Evolutionary conservation across 2,329 filamentous ascomycete genomes (phyloP).

Genomic region (Arthroderma sp.): DNA sequence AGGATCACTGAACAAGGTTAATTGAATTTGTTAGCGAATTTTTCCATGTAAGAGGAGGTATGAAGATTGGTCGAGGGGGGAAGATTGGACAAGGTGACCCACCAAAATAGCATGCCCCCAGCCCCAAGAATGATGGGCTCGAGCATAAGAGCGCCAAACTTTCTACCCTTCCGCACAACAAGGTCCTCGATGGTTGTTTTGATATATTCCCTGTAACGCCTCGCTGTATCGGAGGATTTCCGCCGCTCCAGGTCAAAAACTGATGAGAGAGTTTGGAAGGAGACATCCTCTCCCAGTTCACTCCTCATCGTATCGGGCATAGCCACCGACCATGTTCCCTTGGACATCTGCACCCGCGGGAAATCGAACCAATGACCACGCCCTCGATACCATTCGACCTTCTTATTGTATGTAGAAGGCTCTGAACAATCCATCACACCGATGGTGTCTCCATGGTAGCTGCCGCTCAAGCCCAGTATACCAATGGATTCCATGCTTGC

Average conservation of each 20-base stretch:
- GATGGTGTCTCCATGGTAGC: conserved; percentile 80
- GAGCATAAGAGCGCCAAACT: conserved; percentile 65
- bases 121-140: conserved; percentile 72
- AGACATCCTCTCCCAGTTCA: conserved; percentile 32
- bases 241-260: conserved; percentile 49
- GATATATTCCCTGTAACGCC: conserved; percentile 50
- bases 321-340: conserved; percentile 54
- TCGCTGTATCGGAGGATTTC: conserved; percentile 31
- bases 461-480: conserved; percentile 62
- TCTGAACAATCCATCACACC: conserved; percentile 79
- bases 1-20: conserved; percentile 47
- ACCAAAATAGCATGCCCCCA: conserved; percentile 72
- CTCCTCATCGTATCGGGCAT: conserved; percentile 38
- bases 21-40: conserved; percentile 6
- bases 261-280: conserved; percentile 38
- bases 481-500: conserved; percentile 44
- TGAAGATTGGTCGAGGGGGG: neutral
- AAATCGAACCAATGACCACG: conserved; percentile 73
- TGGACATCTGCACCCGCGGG: conserved; percentile 53
- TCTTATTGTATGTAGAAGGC: conserved; percentile 63
- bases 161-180: conserved; percentile 42
- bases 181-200: conserved; percentile 40
- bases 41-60: neutral
- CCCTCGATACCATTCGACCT: conserved; percentile 74
- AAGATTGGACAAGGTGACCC: conserved; percentile 22